A percentile compares a stretch with the other conserved stretches of the same genome.
Conservation (phyloP, 2,329 filamentous ascomycete genomes). For the Aschersonia sp. region DNA sequence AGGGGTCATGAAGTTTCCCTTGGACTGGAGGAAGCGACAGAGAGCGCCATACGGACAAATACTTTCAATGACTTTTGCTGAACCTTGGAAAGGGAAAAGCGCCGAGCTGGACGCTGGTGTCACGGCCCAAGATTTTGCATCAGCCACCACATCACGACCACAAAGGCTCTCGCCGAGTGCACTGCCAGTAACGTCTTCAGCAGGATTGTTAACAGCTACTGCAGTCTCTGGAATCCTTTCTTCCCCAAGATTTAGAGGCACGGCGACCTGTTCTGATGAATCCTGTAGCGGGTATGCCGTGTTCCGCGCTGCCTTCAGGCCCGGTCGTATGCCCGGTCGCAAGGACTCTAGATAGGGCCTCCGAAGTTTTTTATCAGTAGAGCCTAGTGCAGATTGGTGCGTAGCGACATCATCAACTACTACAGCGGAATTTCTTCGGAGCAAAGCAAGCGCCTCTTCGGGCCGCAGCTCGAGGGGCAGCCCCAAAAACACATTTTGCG, state of each 20-base stretch:
- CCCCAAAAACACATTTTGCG: slow-evolving; percentile 87
- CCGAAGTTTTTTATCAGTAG: slow-evolving; percentile 40
- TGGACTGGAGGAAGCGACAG: slow-evolving; percentile 64
- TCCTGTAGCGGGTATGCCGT: neutral
- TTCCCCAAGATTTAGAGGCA: too few relatives aligned
- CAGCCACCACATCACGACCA: neutral
- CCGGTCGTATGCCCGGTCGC: slow-evolving; percentile 25
- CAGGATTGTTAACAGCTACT: too few relatives aligned
- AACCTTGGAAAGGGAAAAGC: slow-evolving; percentile 10
- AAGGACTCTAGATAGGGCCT: slow-evolving; percentile 49
- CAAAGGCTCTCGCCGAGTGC: slow-evolving; percentile 15
- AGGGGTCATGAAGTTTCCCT: slow-evolving; percentile 77
- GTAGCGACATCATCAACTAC: slow-evolving; percentile 65
- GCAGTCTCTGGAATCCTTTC: too few relatives aligned
- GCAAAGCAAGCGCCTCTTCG: slow-evolving; percentile 73
- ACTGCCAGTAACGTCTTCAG: slow-evolving; percentile 5
- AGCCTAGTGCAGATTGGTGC: slow-evolving; percentile 51
- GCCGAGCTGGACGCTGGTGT: slow-evolving; percentile 21
- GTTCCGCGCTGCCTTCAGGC: slow-evolving; percentile 16
- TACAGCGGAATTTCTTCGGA: slow-evolving; percentile 62
- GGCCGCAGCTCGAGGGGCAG: slow-evolving; percentile 80
- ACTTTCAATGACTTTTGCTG: slow-evolving; percentile 4
- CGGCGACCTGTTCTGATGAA: neutral
- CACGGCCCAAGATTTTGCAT: neutral
- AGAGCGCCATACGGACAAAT: slow-evolving; percentile 30